Evolutionary conservation across 1,284 basidiomycete species (phyloP).

Genomic region (Thelephora terrestris): DNA sequence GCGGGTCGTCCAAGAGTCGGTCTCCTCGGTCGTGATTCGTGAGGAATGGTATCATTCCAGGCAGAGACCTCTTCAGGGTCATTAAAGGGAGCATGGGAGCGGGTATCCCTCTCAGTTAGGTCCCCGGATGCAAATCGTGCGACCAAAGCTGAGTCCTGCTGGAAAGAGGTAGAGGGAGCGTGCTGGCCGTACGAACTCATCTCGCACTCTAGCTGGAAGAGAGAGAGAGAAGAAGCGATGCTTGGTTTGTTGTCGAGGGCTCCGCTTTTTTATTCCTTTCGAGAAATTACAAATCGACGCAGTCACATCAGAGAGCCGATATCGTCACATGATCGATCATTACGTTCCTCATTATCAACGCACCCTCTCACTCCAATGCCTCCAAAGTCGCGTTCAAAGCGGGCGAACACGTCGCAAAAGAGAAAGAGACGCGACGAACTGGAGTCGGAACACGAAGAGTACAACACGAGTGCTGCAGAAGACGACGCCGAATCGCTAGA

Average conservation of each 20-base stretch:
- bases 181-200: no score
- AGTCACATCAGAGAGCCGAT: not conserved
- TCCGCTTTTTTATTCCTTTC: conserved; percentile 3
- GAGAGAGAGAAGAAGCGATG: not conserved
- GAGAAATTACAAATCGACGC: not conserved
- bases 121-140: no score
- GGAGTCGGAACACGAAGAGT: conserved; percentile 6
- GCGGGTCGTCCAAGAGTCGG: conserved; percentile 23
- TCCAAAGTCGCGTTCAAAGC: not conserved
- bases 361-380: no score
- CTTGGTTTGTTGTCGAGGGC: no score
- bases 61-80: no score
- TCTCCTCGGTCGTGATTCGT: conserved; percentile 8
- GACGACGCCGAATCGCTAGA: conserved; percentile 20
- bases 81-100: no score
- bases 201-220: no score
- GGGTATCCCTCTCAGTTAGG: no score
- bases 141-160: no score
- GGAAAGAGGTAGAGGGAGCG: no score
- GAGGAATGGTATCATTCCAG: conserved; percentile 17
- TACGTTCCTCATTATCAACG: no score
- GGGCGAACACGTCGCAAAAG: not conserved
- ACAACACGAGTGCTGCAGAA: conserved; percentile 15
- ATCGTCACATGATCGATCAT: not conserved
- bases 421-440: conserved; percentile 3